Percentiles rank a stretch among this genome's conserved stretches.
Evolutionary conservation across 1,284 basidiomycete species (phyloP).

Genomic region (Boletellus deceptivus): DNA sequence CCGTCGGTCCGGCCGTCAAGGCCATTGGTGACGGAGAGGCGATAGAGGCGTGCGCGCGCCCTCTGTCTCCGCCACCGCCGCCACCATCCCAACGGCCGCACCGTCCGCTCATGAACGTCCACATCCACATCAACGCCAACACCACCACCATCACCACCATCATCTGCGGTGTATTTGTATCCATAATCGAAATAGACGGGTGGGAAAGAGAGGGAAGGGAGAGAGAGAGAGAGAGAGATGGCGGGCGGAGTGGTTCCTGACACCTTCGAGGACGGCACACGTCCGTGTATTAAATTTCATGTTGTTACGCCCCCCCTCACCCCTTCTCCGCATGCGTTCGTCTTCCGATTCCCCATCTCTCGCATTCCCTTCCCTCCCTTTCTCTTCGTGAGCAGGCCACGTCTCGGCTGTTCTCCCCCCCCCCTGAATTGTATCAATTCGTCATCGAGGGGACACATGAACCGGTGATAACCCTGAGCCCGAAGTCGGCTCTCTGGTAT

Average conservation of each 20-base stretch:
- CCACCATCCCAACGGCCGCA: neutral
- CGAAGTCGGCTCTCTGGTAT: no score
- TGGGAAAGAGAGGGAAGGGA: neutral
- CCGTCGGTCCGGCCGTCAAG: slow-evolving; percentile 16
- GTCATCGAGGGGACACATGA: no score
- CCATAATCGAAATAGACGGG: neutral
- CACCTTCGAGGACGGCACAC: neutral
- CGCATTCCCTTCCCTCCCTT: no score
- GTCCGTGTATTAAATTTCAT: no score
- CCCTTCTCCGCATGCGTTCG: no score
- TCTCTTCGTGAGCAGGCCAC: no score
- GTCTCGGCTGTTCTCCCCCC: no score
- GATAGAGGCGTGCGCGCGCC: neutral
- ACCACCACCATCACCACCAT: neutral
- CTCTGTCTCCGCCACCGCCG: slow-evolving; percentile 7
- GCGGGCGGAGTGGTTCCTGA: neutral
- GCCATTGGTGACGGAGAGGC: slow-evolving; percentile 10
- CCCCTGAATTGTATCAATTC: no score
- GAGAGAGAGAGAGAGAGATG: neutral
- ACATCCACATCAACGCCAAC: neutral
- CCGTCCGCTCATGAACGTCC: no score
- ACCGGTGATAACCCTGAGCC: no score
- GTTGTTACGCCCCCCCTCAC: no score
- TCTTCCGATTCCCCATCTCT: no score
- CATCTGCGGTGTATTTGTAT: slow-evolving; percentile 4